Base-by-base conservation (phyloP, 75 land plant species). In the Sequoiadendron giganteum region DNA sequence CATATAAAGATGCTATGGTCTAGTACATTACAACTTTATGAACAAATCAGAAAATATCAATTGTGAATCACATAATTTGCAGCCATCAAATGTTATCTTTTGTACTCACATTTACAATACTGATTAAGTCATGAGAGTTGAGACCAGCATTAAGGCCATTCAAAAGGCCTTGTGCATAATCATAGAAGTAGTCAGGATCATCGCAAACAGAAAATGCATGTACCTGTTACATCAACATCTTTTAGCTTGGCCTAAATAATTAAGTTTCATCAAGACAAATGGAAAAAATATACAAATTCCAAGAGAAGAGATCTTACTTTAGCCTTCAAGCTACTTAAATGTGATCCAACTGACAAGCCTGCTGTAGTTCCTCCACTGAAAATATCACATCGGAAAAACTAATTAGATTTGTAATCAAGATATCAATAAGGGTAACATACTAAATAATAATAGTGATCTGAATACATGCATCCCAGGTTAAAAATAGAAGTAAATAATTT, bases 201-300 rank as follows among this genome's bases (percentile, higher is more conserved):
- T 98, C 99, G 91, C 99, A 97, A 73, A 98, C 99, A 88, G 95
- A 90, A 86, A 92, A 98, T 61, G 96, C 99, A 93, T 93, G 99
- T 49, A 98, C 97, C 99, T 98, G 85, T 55, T 65, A 2, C 13
- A 28, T 25, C 43, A 91, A 19, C 7, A 48, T 85, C 6, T 42
- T 30, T 65, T 18, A 55, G 32, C 25, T 18, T 40, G 32, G 39
- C 70, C 55, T 55, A 28, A 85, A 85, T 19, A 40, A 28, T 55
- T 34, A 49, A 77, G 38, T 45, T 34, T 3, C 34, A 43, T 28
- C 48, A 88, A 28, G 30, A 84, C 5, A 32, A 32, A 54, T 3
- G 16, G 65, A 9, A 85, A 14, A 28, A 56, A 39, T 47, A 85
- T 11, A 87, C 25, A 52, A 81, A 79, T 7, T 45, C 34, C 40